These are phyloP conservation scores for Bretschneidera sinensis DNA, from an alignment of 345 rosid genomes.

Conservation along the genomic window DNA sequence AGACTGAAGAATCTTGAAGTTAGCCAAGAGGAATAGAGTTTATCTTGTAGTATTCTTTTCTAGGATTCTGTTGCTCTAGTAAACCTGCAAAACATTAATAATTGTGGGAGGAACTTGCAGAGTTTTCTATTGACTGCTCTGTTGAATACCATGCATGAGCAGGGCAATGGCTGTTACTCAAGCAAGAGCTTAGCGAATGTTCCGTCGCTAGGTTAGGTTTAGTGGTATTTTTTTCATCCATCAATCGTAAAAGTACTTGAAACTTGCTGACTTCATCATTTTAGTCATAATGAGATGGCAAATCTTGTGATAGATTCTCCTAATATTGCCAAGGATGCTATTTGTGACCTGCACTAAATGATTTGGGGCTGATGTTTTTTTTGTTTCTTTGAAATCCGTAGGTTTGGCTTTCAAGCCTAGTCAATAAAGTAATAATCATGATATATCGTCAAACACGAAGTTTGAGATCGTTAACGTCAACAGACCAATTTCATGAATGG, in stretches of 20 bases:
- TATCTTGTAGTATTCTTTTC: not conserved
- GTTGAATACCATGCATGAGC: slow-evolving; percentile 14
- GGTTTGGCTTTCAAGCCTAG: too few relatives aligned
- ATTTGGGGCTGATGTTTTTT: not conserved
- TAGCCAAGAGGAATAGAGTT: slow-evolving; percentile 34
- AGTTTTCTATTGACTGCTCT: slow-evolving; percentile 20
- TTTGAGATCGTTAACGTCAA: too few relatives aligned
- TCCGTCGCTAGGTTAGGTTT: slow-evolving; percentile 1
- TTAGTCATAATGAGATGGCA: not conserved
- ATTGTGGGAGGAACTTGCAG: slow-evolving; percentile 17
- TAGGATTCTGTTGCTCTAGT: slow-evolving; percentile 15
- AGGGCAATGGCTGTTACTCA: not conserved
- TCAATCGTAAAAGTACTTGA: not conserved
- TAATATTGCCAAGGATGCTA: not conserved
- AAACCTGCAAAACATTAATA: slow-evolving; percentile 8
- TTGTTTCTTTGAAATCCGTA: not conserved
- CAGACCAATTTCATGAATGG: too few relatives aligned
- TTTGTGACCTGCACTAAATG: too few relatives aligned
- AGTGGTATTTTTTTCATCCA: not conserved
- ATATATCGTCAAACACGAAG: too few relatives aligned
- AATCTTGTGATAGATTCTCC: not conserved
- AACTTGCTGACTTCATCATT: too few relatives aligned
- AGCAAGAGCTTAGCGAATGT: not conserved
- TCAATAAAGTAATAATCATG: too few relatives aligned
- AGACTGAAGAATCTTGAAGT: slow-evolving; percentile 73